Conservation (phyloP, 2,329 filamentous ascomycete genomes). For the Colletotrichum phormii region DNA sequence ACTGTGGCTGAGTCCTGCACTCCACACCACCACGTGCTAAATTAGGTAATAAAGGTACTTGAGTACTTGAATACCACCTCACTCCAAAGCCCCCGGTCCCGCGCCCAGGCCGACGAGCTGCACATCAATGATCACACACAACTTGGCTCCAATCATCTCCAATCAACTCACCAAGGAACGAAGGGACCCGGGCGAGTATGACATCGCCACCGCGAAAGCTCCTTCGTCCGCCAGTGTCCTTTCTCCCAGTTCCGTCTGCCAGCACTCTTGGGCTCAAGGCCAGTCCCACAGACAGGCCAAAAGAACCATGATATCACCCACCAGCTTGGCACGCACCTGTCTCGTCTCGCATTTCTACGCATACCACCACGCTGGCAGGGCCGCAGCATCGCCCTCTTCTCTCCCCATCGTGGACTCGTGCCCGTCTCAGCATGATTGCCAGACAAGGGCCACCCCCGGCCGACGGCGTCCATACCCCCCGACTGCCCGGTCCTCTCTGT, state of each 20-base stretch:
- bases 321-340: background rate
- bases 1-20: constrained; percentile 17
- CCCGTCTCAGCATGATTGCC: constrained; percentile 11
- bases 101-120: background rate
- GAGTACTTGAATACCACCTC: background rate
- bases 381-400: background rate
- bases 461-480: constrained; percentile 1
- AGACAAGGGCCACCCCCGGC: background rate
- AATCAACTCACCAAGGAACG: background rate
- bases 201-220: constrained; percentile 10
- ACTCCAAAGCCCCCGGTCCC: background rate
- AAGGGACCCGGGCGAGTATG: background rate
- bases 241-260: background rate
- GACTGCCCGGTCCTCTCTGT: background rate
- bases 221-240: background rate
- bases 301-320: background rate
- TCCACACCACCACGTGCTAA: no score
- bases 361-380: background rate
- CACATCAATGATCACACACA: background rate
- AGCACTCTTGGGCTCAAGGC: background rate
- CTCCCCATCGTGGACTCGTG: background rate
- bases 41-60: background rate
- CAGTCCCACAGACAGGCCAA: no score
- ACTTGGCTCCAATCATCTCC: constrained; percentile 8
- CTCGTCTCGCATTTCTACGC: constrained; percentile 1